Evolutionary conservation across 768 basidiomycete species (phyloP).

Genomic region (Rhizopogon vulgaris): DNA sequence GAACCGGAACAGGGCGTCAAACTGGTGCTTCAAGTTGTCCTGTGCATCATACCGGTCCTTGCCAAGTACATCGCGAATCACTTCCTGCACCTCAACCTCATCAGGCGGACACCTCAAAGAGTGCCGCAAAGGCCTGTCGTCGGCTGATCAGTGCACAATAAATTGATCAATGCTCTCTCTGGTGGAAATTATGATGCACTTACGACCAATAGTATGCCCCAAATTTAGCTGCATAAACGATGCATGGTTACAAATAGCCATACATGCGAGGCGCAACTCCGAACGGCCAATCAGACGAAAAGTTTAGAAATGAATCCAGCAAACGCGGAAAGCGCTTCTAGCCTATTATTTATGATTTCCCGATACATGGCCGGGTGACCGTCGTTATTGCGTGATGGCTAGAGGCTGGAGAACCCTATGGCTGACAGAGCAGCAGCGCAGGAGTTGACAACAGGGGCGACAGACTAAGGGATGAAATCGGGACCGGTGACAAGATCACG

Average conservation of each 20-base stretch:
- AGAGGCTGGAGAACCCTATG: constrained; percentile 13
- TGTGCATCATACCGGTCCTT: not conserved
- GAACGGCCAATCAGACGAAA: not conserved
- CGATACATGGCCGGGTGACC: not conserved
- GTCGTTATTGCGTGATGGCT: not conserved
- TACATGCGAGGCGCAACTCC: not conserved
- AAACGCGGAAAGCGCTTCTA: not conserved
- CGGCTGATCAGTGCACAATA: not conserved
- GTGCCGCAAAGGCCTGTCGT: not conserved
- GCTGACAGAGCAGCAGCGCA: constrained; percentile 52
- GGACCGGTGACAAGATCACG: not conserved
- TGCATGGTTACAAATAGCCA: not conserved
- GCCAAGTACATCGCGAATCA: too few relatives aligned
- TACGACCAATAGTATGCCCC: not conserved
- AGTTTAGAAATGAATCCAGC: not conserved
- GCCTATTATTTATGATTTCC: not conserved
- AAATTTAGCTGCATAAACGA: not conserved
- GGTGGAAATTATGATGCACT: not conserved
- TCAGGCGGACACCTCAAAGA: not conserved
- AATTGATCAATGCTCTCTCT: not conserved
- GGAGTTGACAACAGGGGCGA: constrained; percentile 40
- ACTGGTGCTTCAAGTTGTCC: not conserved
- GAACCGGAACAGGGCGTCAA: not conserved
- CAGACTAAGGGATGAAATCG: not conserved
- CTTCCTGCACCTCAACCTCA: not conserved